Base-by-base conservation (phyloP, 768 basidiomycete species). In the Mycena venus region DNA sequence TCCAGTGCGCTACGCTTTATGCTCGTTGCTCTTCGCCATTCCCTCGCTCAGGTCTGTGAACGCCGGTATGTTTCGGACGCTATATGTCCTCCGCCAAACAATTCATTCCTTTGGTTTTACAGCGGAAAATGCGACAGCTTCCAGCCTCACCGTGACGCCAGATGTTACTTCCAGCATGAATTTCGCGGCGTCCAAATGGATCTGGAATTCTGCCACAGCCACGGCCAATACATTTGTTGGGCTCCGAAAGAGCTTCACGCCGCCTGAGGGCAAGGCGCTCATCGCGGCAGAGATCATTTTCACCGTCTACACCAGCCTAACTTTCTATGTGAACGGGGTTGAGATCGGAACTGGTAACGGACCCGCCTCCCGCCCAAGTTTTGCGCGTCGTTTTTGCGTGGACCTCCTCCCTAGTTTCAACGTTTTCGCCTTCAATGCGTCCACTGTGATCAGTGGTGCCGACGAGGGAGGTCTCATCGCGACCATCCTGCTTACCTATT, bases 371-470 rank as follows among this genome's bases (percentile, higher is more conserved):
- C 23, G 44, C 69, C 10, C 60, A n/a, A 10, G 59, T 23, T 51
- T 55, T 38, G 69, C 69, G 3, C 59, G 25, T 10, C 59, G 60
- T 19, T 70, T 62, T 47, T 70, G 69, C 60, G 21, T 62, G 31
- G 60, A 70, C 31, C 58, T 70, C 27, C 55, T 65, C 8, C 70
- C 70, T 23, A 66, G 70, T 29, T 66, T 44, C 62, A 72, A 72
- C 25, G 70, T 72, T 10, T 72, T 72, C 15, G 70, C 70, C 2
- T 40, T 72, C 23, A 65, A 72, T 19, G 70, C 62, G 27, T 44
- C 63, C 17, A 31, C 40, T 34, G 34, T n/a, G 1, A 31, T n/a
- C 3, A 40, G 29, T 11, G 15, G 14, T 19, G 8, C 49, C 25
- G 23, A 25, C 9, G 49, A 51, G 23, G 55, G 55, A 1, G 70